Evolutionary conservation across 2,329 filamentous ascomycete species (phyloP).

Genomic region (Aureobasidium leucospermi): DNA sequence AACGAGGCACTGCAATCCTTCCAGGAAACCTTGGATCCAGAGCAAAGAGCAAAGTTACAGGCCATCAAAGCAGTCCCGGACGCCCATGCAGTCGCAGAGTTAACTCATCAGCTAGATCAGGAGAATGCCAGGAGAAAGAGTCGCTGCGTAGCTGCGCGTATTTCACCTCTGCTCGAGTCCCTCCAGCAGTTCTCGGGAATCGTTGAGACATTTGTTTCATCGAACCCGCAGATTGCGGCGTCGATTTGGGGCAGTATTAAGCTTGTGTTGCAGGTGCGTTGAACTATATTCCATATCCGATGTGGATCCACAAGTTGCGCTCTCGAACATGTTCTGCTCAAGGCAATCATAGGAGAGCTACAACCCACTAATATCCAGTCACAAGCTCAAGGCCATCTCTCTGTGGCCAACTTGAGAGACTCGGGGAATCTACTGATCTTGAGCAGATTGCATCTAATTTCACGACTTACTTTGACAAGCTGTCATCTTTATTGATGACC

Average conservation of each 20-base stretch:
- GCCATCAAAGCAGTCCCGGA: background rate
- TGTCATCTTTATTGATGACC: background rate
- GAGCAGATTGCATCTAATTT: background rate
- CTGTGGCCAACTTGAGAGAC: no score
- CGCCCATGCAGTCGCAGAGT: background rate
- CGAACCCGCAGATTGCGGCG: background rate
- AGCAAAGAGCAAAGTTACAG: background rate
- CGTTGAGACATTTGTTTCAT: background rate
- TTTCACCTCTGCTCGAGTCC: background rate
- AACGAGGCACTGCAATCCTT: background rate
- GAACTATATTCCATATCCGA: no score
- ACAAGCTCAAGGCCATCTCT: no score
- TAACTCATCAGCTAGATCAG: background rate
- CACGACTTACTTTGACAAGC: background rate
- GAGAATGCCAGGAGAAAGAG: background rate
- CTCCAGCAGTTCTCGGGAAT: background rate
- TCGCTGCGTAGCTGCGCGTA: background rate
- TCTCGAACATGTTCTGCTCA: no score
- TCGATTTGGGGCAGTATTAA: background rate
- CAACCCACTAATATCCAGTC: no score
- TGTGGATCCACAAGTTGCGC: no score
- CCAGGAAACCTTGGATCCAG: background rate
- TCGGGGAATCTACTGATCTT: no score
- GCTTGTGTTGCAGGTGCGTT: background rate
- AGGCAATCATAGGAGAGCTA: no score